phyloP scores from a whole-genome alignment of 1,284 basidiomycete species.

The Neonothopanus nambi region DNA sequence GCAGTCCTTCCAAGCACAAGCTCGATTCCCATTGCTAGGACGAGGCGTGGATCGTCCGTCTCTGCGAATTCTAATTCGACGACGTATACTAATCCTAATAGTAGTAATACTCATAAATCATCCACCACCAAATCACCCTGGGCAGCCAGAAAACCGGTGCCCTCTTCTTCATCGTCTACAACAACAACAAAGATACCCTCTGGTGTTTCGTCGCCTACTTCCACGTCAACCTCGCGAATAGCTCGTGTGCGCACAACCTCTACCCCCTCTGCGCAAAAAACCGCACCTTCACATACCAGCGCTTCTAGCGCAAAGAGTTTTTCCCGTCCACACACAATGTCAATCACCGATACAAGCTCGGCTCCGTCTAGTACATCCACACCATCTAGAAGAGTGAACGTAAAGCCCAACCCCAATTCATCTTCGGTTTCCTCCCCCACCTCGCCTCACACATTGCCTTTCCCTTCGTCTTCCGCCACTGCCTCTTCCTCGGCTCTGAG shows the following conservation, averaged over 20 bases:
- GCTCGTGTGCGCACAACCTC: conserved; percentile 1
- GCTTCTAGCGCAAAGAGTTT: background rate
- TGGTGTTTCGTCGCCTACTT: background rate
- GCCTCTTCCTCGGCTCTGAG: background rate
- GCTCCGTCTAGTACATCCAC: background rate
- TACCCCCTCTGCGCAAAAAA: background rate
- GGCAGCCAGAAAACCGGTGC: too few species aligned
- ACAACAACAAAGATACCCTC: background rate
- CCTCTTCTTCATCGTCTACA: background rate
- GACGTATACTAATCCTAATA: too few species aligned
- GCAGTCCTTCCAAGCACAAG: too few species aligned
- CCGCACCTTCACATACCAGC: background rate
- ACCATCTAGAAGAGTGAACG: background rate
- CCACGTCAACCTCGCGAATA: background rate
- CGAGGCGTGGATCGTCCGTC: too few species aligned
- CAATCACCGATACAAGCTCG: background rate
- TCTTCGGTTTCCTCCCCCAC: background rate
- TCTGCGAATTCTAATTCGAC: too few species aligned
- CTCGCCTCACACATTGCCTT: background rate
- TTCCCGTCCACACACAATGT: background rate
- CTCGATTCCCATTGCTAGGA: too few species aligned
- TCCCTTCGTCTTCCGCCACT: background rate
- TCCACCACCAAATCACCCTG: too few species aligned
- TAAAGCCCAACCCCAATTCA: background rate
- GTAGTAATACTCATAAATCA: too few species aligned